Conservation (phyloP, 106 monocot species). For the Dioscorea alata region DNA sequence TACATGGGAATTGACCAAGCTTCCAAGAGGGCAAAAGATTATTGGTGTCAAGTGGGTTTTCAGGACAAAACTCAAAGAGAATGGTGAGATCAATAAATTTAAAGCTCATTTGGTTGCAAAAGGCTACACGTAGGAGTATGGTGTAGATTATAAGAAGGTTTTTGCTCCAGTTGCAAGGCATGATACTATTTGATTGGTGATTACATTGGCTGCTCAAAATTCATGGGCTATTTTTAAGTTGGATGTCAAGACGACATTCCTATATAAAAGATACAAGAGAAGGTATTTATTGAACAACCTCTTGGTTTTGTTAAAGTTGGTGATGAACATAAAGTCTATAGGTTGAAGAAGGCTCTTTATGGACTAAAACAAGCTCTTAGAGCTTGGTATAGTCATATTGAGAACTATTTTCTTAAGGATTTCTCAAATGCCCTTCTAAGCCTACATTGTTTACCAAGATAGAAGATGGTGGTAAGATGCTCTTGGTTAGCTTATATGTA, state of each 20-base stretch:
- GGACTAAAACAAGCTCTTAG: constrained; percentile 10
- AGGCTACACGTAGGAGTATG: constrained; percentile 6
- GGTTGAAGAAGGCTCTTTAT: constrained; percentile 17
- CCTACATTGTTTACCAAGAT: constrained; percentile 14
- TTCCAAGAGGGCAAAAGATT: constrained; percentile 4
- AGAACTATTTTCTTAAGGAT: constrained; percentile 9
- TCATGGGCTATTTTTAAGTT: constrained; percentile 13
- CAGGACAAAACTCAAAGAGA: constrained; percentile 3
- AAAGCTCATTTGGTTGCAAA: constrained; percentile 2
- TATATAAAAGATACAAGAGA: constrained; percentile 6
- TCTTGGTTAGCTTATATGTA: constrained; percentile 13
- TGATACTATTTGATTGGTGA: constrained; percentile 16
- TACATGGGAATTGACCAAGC: constrained; percentile 5
- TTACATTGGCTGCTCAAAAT: constrained; percentile 11
- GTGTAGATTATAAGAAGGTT: constrained; percentile 6
- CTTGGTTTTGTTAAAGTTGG: constrained; percentile 7
- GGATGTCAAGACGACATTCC: constrained; percentile 19
- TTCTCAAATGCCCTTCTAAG: constrained; percentile 16
- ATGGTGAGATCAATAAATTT: not conserved
- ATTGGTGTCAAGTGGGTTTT: constrained; percentile 15
- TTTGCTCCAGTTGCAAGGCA: constrained; percentile 4
- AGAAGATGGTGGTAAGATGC: not conserved
- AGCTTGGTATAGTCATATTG: constrained; percentile 15
- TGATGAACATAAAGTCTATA: constrained; percentile 11
- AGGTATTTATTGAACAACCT: constrained; percentile 21